These are phyloP conservation scores for Nicotiana knightiana DNA, from an alignment of 257 asterid genomes.

Conservation along the genomic window DNA sequence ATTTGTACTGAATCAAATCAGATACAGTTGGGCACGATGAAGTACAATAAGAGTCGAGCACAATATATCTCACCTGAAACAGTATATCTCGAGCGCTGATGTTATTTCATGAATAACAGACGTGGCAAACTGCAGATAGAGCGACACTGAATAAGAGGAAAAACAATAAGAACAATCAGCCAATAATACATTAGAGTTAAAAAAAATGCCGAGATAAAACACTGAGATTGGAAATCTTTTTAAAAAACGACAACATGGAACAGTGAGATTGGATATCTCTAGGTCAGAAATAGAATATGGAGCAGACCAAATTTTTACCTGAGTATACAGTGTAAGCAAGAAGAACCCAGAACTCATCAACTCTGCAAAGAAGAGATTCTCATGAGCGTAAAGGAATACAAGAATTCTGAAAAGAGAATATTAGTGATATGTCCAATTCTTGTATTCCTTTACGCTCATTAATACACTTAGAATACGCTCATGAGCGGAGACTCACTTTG, in stretches of 20 bases:
- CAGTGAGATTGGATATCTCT: not conserved
- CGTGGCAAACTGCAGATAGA: slow-evolving; percentile 81
- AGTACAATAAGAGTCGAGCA: not conserved
- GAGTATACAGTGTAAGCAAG: slow-evolving; percentile 66
- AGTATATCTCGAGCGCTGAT: slow-evolving; percentile 79
- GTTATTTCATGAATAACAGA: slow-evolving; percentile 91
- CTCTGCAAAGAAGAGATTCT: slow-evolving; percentile 44
- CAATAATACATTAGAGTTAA: not conserved
- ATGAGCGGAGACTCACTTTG: not conserved
- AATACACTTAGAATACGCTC: too few species aligned
- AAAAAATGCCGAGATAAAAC: not conserved
- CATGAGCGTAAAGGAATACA: not conserved
- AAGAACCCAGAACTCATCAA: slow-evolving; percentile 78
- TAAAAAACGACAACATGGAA: too few species aligned
- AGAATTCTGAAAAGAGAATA: not conserved
- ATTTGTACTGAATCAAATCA: not conserved
- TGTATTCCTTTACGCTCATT: too few species aligned
- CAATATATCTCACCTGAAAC: slow-evolving; percentile 70
- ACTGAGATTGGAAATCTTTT: not conserved
- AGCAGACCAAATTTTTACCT: slow-evolving; percentile 24
- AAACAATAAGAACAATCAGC: not conserved
- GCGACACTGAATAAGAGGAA: slow-evolving; percentile 43
- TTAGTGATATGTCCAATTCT: not conserved
- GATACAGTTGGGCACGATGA: not conserved
- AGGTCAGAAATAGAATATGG: not conserved